These are phyloP conservation scores for Ploettnerulaceae sp. DNA, from an alignment of 2,329 filamentous ascomycete genomes.

Conservation along the genomic window DNA sequence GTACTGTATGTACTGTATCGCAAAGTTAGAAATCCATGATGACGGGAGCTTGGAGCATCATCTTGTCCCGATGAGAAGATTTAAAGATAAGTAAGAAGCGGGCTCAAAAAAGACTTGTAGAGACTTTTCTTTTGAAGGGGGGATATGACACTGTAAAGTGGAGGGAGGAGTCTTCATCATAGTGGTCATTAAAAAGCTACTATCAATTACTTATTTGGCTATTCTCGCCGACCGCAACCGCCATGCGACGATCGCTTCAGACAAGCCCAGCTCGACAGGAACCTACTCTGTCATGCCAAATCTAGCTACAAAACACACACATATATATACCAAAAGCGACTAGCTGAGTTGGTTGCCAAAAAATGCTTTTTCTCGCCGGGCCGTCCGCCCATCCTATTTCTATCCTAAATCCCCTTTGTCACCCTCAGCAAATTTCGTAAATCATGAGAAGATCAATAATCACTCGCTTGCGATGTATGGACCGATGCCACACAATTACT, in stretches of 20 bases:
- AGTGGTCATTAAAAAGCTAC: too few relatives aligned
- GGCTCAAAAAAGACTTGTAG: too few relatives aligned
- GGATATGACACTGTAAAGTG: too few relatives aligned
- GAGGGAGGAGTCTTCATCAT: too few relatives aligned
- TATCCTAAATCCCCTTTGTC: background rate
- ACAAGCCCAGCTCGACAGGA: slow-evolving; percentile 10
- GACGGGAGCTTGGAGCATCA: too few relatives aligned
- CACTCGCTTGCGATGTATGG: slow-evolving; percentile 3
- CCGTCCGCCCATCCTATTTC: background rate
- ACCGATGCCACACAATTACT: background rate
- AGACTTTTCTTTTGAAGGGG: too few relatives aligned
- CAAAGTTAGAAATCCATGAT: too few relatives aligned
- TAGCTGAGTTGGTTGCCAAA: slow-evolving; percentile 4
- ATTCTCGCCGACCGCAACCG: too few relatives aligned
- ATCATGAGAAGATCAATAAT: slow-evolving; percentile 11
- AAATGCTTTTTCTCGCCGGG: slow-evolving; percentile 1
- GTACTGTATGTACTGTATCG: too few relatives aligned
- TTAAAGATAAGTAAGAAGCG: too few relatives aligned
- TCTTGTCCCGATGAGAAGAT: too few relatives aligned
- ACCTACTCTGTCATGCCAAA: slow-evolving; percentile 21
- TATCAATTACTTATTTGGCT: slow-evolving; percentile 20
- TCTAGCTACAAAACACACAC: slow-evolving; percentile 8
- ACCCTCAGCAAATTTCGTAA: slow-evolving; percentile 8
- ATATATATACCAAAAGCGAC: slow-evolving; percentile 12
- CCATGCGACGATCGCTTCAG: background rate